Evolutionary conservation across 208 protist genomes (phyloP).

Genomic region (Phytomonas francai): DNA sequence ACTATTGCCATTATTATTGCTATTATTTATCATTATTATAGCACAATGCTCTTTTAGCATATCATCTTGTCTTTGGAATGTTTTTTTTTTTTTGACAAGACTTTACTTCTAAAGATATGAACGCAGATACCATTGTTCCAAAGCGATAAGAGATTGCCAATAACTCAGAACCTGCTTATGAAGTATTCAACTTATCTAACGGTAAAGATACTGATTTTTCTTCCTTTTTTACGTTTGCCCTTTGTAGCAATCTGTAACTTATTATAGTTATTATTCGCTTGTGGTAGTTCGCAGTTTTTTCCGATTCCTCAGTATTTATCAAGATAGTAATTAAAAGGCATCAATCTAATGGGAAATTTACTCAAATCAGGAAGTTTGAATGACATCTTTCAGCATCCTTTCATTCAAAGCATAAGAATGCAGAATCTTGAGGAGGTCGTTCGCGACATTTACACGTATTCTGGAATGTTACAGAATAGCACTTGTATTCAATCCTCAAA

Average conservation of each 20-base stretch:
- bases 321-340: neutral
- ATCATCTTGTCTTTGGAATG: neutral
- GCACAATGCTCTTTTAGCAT: conserved; percentile 3
- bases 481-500: neutral
- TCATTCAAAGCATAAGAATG: neutral
- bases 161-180: neutral
- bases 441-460: neutral
- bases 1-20: neutral
- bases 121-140: conserved; percentile 2
- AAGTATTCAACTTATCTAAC: neutral
- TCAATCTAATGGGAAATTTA: neutral
- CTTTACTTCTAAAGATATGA: conserved; percentile 1
- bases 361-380: neutral
- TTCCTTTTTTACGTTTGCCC: neutral
- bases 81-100: conserved; percentile 2
- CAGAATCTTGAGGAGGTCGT: neutral
- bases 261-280: neutral
- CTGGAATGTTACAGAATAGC: neutral
- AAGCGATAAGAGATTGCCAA: neutral
- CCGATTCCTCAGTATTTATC: neutral
- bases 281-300: neutral
- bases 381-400: neutral
- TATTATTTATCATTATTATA: neutral
- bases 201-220: neutral
- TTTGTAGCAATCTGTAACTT: neutral